Base-by-base conservation (phyloP, 306 rosid genomes). In the Prunus mume region DNA sequence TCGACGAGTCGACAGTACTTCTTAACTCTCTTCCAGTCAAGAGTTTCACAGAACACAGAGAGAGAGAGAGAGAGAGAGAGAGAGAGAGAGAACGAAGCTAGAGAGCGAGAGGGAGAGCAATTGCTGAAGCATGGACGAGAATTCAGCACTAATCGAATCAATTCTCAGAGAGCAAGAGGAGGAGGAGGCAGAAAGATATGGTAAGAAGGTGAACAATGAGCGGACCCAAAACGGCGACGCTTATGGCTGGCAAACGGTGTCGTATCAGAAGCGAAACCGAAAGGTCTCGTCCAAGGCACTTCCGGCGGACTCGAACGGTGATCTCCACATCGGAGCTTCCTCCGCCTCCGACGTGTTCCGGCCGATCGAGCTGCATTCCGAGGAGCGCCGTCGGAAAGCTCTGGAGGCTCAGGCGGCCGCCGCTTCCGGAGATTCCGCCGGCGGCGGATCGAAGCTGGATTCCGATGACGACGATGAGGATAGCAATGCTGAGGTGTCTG, bases 81-180 rank as follows among this genome's bases (percentile, higher is more conserved):
- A 58, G 47, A 12, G 9, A 14, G 57, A 75, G 60, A 34, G 24
- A 13, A 15, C 1, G 61, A 18, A 12, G 47, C 32, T 55, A n/a
- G 61, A 55, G 27, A 20, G 30, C 4, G 61, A 55, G 27, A 20
- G 64, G 22, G 32, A 22, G 2, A 58, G 30, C 12, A 38, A 14
- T 22, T 3, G 3, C 65, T 24, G 24, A 15, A 72, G 27, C 52
- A 90, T 86, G 96, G 96, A 90, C 80, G 91, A 88, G 68, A 85
- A 83, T 83, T 83, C 86, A 20, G 93, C 93, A 50, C 32, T 83
- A n/a, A 88, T 88, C n/a, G 87, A 83, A 80, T 78, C 86, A 13
- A 85, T 91, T 85, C 91, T 83, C 14, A 77, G 81, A 47, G 91
- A 85, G 65, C 51, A 55, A 73, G 86, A 86, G 46, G 90, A 83